Evolutionary conservation across 2,329 filamentous ascomycete species (phyloP), one percentile per base, ranked within the genome.

Genomic region (Pseudogymnoascus pannorum): DNA sequence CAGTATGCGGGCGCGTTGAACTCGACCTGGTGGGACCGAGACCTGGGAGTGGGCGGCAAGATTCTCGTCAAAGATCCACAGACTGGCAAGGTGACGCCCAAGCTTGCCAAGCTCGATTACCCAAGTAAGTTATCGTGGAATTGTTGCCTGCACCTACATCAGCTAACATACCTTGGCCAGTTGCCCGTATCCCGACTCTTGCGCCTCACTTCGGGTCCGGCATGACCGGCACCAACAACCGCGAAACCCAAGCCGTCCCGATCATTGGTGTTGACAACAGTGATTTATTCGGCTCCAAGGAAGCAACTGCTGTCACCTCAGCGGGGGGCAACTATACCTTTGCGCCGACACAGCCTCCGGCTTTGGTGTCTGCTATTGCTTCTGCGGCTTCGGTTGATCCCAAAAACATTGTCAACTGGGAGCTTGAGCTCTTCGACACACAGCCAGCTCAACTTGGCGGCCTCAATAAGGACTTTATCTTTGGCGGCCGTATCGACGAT

Each of bases 1-100:
- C 94, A 90, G 0, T 99, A 97, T 72, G 93, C 92, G 8, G 93
- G 94, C 58, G 92, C 80, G 1, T 77, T 97, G 64, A 94, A 92
- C 72, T 80, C 81, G 65, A 97, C 94, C 1, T 97, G 94, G 94
- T 97, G 92, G 93, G 94, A 97, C 74, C 85, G 94, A 36, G 94
- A 99, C 74, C 81, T 99, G 59, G 87, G 89, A 66, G 89, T 97
- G 68, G 94, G 92, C 66, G 94, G 94, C 38, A 82, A 92, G 48
- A 93, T 97, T 3, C 80, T 97, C 57, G 87, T 97, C 51, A 89
- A 87, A 65, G 87, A 96, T 68, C 72, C 80, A 4, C 76, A 79
- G 57, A 83, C 84, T 2, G 88, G 88, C 67, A 95, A 93, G 81
- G 91, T 95, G 35, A 80, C 82, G 20, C 86, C 84, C 29, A 90